Conservation (phyloP, 2,329 filamentous ascomycete genomes). For the Colletotrichum sp. region DNA sequence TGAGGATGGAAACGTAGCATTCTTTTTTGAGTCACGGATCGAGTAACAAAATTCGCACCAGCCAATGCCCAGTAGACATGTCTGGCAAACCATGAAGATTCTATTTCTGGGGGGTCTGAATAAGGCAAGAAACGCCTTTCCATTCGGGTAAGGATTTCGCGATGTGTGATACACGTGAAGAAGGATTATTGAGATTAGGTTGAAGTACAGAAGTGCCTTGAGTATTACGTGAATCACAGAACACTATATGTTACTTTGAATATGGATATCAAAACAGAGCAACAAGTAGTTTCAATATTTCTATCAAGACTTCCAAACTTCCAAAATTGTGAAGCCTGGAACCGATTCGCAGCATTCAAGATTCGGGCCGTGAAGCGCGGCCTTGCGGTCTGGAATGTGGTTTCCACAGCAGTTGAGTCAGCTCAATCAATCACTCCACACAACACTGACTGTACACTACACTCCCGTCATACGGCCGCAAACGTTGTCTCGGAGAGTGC, state of each 20-base stretch:
- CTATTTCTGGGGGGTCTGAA: not conserved
- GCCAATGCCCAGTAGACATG: not conserved
- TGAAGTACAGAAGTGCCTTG: not conserved
- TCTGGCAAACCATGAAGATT: not conserved
- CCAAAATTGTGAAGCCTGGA: not conserved
- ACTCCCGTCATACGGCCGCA: not conserved
- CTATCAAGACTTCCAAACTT: not conserved
- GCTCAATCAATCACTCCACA: not conserved
- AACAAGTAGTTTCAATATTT: not conserved
- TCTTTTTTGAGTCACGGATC: not conserved
- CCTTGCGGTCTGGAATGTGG: not conserved
- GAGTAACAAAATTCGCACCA: not conserved
- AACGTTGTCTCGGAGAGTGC: constrained; percentile 10
- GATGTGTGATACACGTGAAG: not conserved
- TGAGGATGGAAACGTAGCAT: not conserved
- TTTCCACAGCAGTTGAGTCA: not conserved
- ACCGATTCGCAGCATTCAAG: not conserved
- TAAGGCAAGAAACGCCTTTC: not conserved
- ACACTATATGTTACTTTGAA: not conserved
- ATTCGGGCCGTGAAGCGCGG: not conserved
- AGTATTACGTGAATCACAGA: not conserved
- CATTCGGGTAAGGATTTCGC: not conserved
- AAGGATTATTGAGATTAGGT: not conserved
- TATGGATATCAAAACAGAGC: not conserved
- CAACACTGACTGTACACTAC: not conserved